phyloP scores from a whole-genome alignment of 371 early-diverging fungal species.

The Sporodiniella umbellata region DNA sequence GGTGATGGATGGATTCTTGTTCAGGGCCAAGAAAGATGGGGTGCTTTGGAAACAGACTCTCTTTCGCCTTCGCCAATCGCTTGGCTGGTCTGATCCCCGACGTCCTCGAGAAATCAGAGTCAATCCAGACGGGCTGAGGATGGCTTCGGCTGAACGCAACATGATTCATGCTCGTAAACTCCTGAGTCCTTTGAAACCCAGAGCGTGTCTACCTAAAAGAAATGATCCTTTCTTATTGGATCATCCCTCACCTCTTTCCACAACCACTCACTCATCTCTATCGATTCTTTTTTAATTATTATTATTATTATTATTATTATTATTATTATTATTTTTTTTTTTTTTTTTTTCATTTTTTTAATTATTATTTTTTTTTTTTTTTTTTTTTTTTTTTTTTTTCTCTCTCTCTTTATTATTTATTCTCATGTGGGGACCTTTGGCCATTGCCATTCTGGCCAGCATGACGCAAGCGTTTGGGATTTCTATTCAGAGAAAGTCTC shows the following conservation, averaged over 20 bases:
- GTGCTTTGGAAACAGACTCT: constrained; percentile 47
- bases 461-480: constrained; percentile 59
- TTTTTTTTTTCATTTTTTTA: constrained; percentile 8
- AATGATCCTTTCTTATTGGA: constrained; percentile 47
- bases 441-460: constrained; percentile 36
- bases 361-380: background rate
- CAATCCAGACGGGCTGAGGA: constrained; percentile 56
- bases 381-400: constrained; percentile 3
- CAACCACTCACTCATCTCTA: background rate
- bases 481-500: constrained; percentile 71
- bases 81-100: no score
- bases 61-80: constrained; percentile 48
- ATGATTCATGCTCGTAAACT: constrained; percentile 58
- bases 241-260: constrained; percentile 10
- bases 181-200: constrained; percentile 55
- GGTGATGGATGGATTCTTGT: no score
- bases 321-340: constrained; percentile 1
- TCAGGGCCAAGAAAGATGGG: no score
- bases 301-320: background rate
- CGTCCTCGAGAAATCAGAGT: constrained; percentile 55
- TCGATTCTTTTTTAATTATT: background rate
- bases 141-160: constrained; percentile 57
- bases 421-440: constrained; percentile 36
- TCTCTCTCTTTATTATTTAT: constrained; percentile 3
- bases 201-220: constrained; percentile 56